Evolutionary conservation across 345 rosid genomes (phyloP).

Genomic region (Cardamine chenopodiifolia): DNA sequence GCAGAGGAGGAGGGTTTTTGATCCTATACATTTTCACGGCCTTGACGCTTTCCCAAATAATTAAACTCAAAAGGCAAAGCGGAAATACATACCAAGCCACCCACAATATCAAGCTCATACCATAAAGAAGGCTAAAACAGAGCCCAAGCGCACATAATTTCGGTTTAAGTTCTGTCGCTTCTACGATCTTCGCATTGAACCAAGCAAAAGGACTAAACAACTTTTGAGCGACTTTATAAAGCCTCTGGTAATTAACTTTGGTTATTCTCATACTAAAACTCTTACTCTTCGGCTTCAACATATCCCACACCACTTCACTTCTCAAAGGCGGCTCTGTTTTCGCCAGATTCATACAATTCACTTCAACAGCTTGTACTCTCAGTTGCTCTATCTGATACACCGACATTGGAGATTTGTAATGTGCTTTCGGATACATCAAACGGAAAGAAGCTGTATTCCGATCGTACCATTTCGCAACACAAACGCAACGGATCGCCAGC

Average conservation of each 20-base stretch:
- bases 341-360: constrained; percentile 10
- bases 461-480: background rate
- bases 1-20: no score
- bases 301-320: constrained; percentile 25
- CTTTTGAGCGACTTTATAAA: background rate
- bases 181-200: background rate
- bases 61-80: no score
- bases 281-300: constrained; percentile 1
- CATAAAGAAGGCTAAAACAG: no score
- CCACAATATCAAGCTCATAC: no score
- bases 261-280: constrained; percentile 10
- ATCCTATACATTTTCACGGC: no score
- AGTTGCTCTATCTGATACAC: background rate
- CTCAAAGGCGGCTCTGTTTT: constrained; percentile 32
- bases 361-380: background rate
- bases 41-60: no score
- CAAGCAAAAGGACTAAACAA: background rate
- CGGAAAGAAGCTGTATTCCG: background rate
- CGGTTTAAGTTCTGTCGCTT: background rate
- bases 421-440: constrained; percentile 32
- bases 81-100: no score
- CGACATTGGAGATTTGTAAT: constrained; percentile 27
- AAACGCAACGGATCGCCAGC: no score
- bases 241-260: constrained; percentile 13
- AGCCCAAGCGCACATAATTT: background rate